Evolutionary conservation across 2,329 filamentous ascomycete genomes (phyloP), one percentile per base, ranked within the genome.

Genomic region (Alternaria solani): DNA sequence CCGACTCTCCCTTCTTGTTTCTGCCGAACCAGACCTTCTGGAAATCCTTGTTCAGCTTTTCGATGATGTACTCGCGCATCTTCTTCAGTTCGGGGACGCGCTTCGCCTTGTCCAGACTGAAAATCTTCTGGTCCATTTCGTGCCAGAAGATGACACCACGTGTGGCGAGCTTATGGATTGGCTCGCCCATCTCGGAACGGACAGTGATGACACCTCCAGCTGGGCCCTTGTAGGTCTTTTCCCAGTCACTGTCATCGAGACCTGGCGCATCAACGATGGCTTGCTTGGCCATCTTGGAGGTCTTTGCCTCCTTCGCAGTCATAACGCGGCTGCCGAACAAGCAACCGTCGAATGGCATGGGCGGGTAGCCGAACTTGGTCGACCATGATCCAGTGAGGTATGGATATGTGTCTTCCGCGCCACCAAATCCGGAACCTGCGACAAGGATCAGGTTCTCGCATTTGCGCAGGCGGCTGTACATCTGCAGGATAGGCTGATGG

Each of bases 81-180:
- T 79, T 79, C 68, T 78, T 79, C 7, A 84, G 70, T 60, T 79
- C 79, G 2, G 72, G 73, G 16, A 80, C 57, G 25, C 80, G 78
- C 66, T 83, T 82, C 28, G 94, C 93, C 84, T 96, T 97, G 80
- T 97, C 94, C 49, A 99, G 84, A 75, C 89, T 91, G 84, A 99
- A 99, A 74, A 99, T 98, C 82, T 96, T 97, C 80, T 96, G 88
- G 75, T 99, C 95, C 93, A 99, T 97, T 82, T 99, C 96, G 51
- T 93, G 90, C 95, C 95, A 99, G 85, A 99, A 97, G 55, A 88
- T 85, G 48, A 99, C 94, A 86, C 95, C 95, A 60, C 96, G 91
- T 49, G 95, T 99, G 16, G 95, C 96, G 61, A 99, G 88, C 84
- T 99, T 99, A 85, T 99, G 95, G 64, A 99, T 99, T 6, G 95